Percentiles rank a stretch among this genome's conserved stretches.
Evolutionary conservation across 768 basidiomycete species (phyloP).

Genomic region (Suillus bovinus): DNA sequence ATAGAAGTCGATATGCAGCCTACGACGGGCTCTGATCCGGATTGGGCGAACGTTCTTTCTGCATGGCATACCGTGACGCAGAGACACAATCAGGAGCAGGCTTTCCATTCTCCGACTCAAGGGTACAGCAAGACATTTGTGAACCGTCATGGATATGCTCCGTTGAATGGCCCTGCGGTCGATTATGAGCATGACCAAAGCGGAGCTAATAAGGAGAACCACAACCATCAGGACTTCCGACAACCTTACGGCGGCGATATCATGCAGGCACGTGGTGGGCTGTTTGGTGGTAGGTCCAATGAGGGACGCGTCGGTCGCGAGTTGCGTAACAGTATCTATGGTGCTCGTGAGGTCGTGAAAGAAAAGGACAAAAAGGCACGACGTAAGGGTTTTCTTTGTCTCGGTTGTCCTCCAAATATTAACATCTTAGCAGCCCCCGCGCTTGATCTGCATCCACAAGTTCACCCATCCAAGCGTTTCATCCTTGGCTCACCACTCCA

Average conservation of each 20-base stretch:
- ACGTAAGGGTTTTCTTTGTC: slow-evolving; percentile 44
- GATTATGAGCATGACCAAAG: slow-evolving; percentile 16
- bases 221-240: slow-evolving; percentile 16
- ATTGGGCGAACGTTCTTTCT: slow-evolving; percentile 45
- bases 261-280: slow-evolving; percentile 27
- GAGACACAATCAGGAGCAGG: slow-evolving; percentile 7
- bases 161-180: slow-evolving; percentile 4
- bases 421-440: slow-evolving; percentile 46
- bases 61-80: slow-evolving; percentile 21
- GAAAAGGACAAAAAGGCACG: slow-evolving; percentile 55
- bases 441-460: slow-evolving; percentile 48
- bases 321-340: slow-evolving; percentile 49
- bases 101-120: slow-evolving; percentile 24
- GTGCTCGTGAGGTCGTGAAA: slow-evolving; percentile 39
- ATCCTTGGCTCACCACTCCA: slow-evolving; percentile 50
- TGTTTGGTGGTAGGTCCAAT: slow-evolving; percentile 33
- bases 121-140: slow-evolving; percentile 1
- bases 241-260: slow-evolving; percentile 19
- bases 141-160: slow-evolving; percentile 13
- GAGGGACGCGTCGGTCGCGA: slow-evolving; percentile 43
- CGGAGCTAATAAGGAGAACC: slow-evolving; percentile 43
- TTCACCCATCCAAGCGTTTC: slow-evolving; percentile 45
- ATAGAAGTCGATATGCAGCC: slow-evolving; percentile 29
- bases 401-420: slow-evolving; percentile 4
- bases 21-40: slow-evolving; percentile 46